phyloP scores from a whole-genome alignment of 2,329 filamentous ascomycete genomes.

The Cladosporium sp. region DNA sequence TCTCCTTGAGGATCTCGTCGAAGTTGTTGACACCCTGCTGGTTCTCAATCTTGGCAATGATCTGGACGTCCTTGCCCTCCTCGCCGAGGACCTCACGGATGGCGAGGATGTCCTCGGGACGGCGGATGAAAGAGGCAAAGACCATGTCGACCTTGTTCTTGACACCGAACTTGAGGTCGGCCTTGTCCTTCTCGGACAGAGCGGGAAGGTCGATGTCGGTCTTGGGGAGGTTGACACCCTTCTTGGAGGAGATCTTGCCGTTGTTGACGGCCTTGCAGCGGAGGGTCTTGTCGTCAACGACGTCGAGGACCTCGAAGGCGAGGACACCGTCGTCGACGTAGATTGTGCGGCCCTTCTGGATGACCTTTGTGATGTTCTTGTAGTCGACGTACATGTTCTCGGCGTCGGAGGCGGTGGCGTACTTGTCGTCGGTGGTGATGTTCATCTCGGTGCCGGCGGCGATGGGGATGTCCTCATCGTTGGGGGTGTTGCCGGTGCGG shows the following conservation, averaged over 20 bases:
- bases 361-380: constrained; percentile 99
- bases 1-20: constrained; percentile 89
- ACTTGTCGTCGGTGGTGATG: constrained; percentile 94
- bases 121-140: constrained; percentile 96
- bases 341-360: constrained; percentile 82
- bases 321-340: constrained; percentile 98
- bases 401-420: constrained; percentile 74
- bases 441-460: constrained; percentile 77
- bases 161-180: constrained; percentile 88
- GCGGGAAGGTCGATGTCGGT: constrained; percentile 97
- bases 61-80: constrained; percentile 93
- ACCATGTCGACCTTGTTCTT: constrained; percentile 99
- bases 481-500: constrained; percentile 68
- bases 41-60: constrained; percentile 99
- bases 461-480: constrained; percentile 73
- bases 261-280: constrained; percentile 89
- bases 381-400: constrained; percentile 99
- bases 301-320: constrained; percentile 85
- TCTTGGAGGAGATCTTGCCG: constrained; percentile 96
- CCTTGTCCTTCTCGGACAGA: constrained; percentile 96
- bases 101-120: constrained; percentile 82
- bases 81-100: constrained; percentile 88
- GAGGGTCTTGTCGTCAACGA: constrained; percentile 84
- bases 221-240: constrained; percentile 98
- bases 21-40: constrained; percentile 99